Percentiles rank a stretch among this genome's conserved stretches.
These are phyloP conservation scores for Penicillium soppii DNA, from an alignment of 495 filamentous ascomycete species.

Conservation along the genomic window DNA sequence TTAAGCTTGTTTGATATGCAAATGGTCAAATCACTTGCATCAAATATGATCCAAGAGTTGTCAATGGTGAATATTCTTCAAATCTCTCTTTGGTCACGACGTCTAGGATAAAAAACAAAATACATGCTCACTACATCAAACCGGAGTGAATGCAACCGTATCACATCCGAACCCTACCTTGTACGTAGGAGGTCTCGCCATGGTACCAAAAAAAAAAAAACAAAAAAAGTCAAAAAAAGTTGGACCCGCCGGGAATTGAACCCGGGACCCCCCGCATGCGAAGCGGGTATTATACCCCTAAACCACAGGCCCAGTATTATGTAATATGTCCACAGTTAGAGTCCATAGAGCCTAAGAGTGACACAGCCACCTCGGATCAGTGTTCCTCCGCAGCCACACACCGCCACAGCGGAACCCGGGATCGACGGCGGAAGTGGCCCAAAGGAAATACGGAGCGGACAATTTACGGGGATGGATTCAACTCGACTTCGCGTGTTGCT, in stretches of 20 bases:
- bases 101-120: neutral
- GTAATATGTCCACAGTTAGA: too few species aligned
- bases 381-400: slow-evolving; percentile 27
- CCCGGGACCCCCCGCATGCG: slow-evolving; percentile 19
- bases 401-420: slow-evolving; percentile 30
- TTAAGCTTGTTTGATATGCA: too few species aligned
- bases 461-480: slow-evolving; percentile 12
- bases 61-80: too few species aligned
- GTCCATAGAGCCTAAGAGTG: too few species aligned
- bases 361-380: slow-evolving; percentile 42
- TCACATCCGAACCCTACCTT: too few species aligned
- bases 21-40: too few species aligned
- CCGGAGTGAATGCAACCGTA: too few species aligned
- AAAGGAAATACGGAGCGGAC: slow-evolving; percentile 21
- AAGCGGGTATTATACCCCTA: slow-evolving; percentile 17
- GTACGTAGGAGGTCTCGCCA: too few species aligned
- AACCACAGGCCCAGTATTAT: slow-evolving; percentile 11
- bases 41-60: too few species aligned
- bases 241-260: slow-evolving; percentile 20
- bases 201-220: slow-evolving; percentile 6
- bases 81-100: too few species aligned
- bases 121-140: too few species aligned
- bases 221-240: slow-evolving; percentile 11
- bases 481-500: slow-evolving; percentile 8
- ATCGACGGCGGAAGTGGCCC: slow-evolving; percentile 40